These are phyloP conservation scores for Colletotrichum lindemuthianum DNA, from an alignment of 2,329 filamentous ascomycete genomes.

Conservation along the genomic window DNA sequence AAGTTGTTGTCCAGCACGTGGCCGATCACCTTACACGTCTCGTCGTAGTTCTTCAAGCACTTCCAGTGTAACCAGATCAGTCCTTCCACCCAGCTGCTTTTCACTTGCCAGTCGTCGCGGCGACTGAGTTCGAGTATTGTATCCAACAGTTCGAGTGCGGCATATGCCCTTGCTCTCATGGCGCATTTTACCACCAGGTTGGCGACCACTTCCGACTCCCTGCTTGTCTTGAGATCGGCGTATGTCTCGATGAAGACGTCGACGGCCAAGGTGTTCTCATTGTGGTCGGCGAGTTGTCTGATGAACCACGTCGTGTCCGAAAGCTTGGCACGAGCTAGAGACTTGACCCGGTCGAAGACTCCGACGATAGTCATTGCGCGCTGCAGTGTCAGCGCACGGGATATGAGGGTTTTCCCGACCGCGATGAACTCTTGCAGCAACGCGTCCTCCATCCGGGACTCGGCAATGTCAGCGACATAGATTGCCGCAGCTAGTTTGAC, in stretches of 20 bases:
- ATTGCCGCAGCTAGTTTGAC: constrained; percentile 8
- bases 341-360: constrained; percentile 20
- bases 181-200: constrained; percentile 15
- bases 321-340: background rate
- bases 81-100: constrained; percentile 7
- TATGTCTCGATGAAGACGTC: constrained; percentile 29
- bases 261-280: constrained; percentile 23
- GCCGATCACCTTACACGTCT: constrained; percentile 10
- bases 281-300: constrained; percentile 5
- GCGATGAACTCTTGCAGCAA: constrained; percentile 12
- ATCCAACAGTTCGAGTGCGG: constrained; percentile 21
- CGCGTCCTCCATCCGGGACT: constrained; percentile 7
- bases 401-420: constrained; percentile 16
- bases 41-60: constrained; percentile 9
- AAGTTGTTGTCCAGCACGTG: constrained; percentile 18
- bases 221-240: background rate
- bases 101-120: constrained; percentile 19
- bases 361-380: background rate
- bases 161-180: constrained; percentile 19
- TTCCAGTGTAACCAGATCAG: constrained; percentile 19
- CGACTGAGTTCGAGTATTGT: constrained; percentile 12
- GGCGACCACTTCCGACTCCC: constrained; percentile 10
- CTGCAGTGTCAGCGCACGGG: background rate
- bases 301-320: constrained; percentile 22
- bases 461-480: constrained; percentile 21